Evolutionary conservation across 495 filamentous ascomycete species (phyloP).

Genomic region (Annulohypoxylon moriforme): DNA sequence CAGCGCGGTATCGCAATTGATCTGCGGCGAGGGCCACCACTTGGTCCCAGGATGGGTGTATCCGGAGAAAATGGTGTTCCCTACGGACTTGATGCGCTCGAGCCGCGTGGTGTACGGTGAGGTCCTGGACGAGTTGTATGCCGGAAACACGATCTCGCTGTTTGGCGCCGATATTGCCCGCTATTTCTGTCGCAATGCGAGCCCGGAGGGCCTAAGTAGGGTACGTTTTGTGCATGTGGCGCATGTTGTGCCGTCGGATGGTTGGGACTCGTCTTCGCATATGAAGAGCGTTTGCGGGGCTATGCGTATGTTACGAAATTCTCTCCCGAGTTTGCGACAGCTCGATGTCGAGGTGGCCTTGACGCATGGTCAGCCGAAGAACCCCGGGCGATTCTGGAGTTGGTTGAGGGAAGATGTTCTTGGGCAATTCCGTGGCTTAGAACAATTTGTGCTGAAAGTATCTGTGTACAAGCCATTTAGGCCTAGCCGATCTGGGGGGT

Average conservation of each 20-base stretch:
- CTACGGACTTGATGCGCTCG: conserved; percentile 23
- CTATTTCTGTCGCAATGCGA: conserved; percentile 34
- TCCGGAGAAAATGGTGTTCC: background rate
- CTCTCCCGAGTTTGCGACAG: conserved; percentile 22
- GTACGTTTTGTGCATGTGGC: conserved; percentile 34
- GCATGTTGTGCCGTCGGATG: conserved; percentile 9
- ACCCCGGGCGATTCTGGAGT: conserved; percentile 27
- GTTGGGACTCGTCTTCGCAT: conserved; percentile 18
- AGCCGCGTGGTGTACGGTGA: conserved; percentile 30
- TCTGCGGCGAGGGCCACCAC: conserved; percentile 24
- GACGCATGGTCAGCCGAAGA: conserved; percentile 31
- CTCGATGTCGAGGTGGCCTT: conserved; percentile 39
- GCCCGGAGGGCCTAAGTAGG: conserved; percentile 34
- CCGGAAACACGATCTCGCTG: conserved; percentile 32
- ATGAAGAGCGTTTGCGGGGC: conserved; percentile 9
- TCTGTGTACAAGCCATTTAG: conserved; percentile 20
- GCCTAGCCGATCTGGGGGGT: background rate
- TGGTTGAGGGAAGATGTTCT: conserved; percentile 34
- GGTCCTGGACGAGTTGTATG: conserved; percentile 27
- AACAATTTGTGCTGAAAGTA: conserved; percentile 36
- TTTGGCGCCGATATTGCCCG: conserved; percentile 37
- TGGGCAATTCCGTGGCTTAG: conserved; percentile 28
- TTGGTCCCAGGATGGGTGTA: background rate
- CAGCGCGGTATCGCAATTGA: conserved; percentile 4
- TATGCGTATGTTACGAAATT: conserved; percentile 13